These are phyloP conservation scores for Maudiozyma barnettii DNA, from an alignment of 805 yeast species.

Conservation along the genomic window DNA sequence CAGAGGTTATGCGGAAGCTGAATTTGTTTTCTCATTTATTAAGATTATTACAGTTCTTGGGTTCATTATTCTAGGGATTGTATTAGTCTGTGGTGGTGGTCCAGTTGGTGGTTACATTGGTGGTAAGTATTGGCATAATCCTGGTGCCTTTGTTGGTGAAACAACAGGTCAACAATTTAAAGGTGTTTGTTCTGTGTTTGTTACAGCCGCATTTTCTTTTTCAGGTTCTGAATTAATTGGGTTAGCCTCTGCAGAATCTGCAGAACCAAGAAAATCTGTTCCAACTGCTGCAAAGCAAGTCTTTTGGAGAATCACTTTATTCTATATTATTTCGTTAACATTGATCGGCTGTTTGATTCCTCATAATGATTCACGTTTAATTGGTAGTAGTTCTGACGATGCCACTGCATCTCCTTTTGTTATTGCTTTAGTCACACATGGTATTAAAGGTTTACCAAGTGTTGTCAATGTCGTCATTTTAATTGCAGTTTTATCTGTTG, in stretches of 20 bases:
- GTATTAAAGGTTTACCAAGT: slow-evolving; percentile 53
- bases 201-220: slow-evolving; percentile 61
- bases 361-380: slow-evolving; percentile 33
- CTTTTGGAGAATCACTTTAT: slow-evolving; percentile 44
- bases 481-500: slow-evolving; percentile 59
- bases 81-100: slow-evolving; percentile 45
- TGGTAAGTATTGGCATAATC: slow-evolving; percentile 41
- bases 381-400: slow-evolving; percentile 42
- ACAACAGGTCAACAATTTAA: slow-evolving; percentile 34
- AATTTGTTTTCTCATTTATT: slow-evolving; percentile 38
- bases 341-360: slow-evolving; percentile 42
- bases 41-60: slow-evolving; percentile 42
- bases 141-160: slow-evolving; percentile 50
- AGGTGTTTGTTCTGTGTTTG: slow-evolving; percentile 64
- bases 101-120: slow-evolving; percentile 42
- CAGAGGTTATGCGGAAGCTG: slow-evolving; percentile 46
- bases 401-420: slow-evolving; percentile 73
- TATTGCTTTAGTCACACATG: slow-evolving; percentile 56
- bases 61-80: slow-evolving; percentile 39
- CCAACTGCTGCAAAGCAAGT: slow-evolving; percentile 49
- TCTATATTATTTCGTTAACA: slow-evolving; percentile 38
- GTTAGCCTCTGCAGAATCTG: slow-evolving; percentile 41
- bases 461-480: slow-evolving; percentile 62
- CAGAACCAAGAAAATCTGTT: slow-evolving; percentile 37
- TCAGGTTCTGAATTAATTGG: slow-evolving; percentile 47